phyloP scores from a whole-genome alignment of 2,329 filamentous ascomycete genomes.

The Incumbomyces lentus region DNA sequence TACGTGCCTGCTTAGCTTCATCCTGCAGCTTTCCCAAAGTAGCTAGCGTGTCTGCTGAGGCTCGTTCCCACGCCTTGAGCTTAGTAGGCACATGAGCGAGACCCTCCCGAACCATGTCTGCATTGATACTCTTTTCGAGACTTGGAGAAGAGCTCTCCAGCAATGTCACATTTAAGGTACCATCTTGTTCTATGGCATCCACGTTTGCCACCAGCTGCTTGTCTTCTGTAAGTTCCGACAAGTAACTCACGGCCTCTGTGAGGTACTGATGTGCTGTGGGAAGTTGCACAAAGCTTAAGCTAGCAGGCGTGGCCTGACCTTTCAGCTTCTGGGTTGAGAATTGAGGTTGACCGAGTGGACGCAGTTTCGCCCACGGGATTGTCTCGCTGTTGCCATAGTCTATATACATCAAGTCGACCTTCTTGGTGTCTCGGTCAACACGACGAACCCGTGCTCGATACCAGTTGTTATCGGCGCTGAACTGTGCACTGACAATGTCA shows the following conservation, averaged over 20 bases:
- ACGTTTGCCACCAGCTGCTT: slow-evolving; percentile 81
- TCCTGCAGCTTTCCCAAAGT: slow-evolving; percentile 63
- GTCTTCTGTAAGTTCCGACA: slow-evolving; percentile 63
- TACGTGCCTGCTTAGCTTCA: slow-evolving; percentile 66
- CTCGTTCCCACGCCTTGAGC: slow-evolving; percentile 81
- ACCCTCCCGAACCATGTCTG: slow-evolving; percentile 71
- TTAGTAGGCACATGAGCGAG: slow-evolving; percentile 87
- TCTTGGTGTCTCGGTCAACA: slow-evolving; percentile 83
- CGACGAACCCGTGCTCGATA: slow-evolving; percentile 84
- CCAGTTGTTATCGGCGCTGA: slow-evolving; percentile 82
- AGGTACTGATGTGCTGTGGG: slow-evolving; percentile 76
- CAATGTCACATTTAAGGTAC: slow-evolving; percentile 73
- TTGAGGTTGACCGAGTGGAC: slow-evolving; percentile 66
- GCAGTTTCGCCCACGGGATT: slow-evolving; percentile 72
- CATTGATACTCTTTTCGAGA: slow-evolving; percentile 73
- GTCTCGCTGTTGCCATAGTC: slow-evolving; percentile 95
- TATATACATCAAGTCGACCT: slow-evolving; percentile 83
- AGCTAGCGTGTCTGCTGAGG: slow-evolving; percentile 60
- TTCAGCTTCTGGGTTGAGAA: slow-evolving; percentile 76
- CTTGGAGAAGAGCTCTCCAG: slow-evolving; percentile 63
- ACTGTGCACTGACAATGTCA: slow-evolving; percentile 82
- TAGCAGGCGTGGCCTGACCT: slow-evolving; percentile 76
- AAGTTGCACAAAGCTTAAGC: slow-evolving; percentile 80
- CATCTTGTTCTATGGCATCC: slow-evolving; percentile 73
- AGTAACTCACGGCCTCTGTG: slow-evolving; percentile 63